Evolutionary conservation across 2,329 filamentous ascomycete genomes (phyloP), one percentile per base, ranked within the genome.

Genomic region (Phaeoacremonium minimum): DNA sequence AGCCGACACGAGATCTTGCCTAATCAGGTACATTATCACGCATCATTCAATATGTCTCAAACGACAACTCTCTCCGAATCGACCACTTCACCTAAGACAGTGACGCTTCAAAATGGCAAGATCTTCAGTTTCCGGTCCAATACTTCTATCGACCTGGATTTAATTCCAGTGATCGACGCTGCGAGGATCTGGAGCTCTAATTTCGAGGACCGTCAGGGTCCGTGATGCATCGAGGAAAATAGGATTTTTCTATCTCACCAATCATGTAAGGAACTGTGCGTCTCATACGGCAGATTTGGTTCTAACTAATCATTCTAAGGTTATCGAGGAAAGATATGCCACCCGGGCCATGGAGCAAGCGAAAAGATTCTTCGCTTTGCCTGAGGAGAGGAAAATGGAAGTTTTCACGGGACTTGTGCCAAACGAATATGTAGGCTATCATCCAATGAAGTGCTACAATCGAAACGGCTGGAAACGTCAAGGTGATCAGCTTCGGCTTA

Each of bases 141-240:
- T 29, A 28, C 43, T 7, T 46, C 50, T 1, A 46, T 44, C 1
- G 42, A 45, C 7, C 16, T 46, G 6, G 49, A 54, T 20, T 44
- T 57, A 30, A 62, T 70, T 12, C 64, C 66, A 2, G 48, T 70
- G 26, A 66, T 72, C 33, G 66, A 73, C 42, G 50, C 69, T 3
- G 55, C 64, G 0, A 46, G 47, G 12, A 52, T 69, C n/a, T 60
- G 58, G 45, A 66, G 59, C 35, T 38, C 49, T 3, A 38, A 49
- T 2, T 35, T 60, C 1, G 45, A 54, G 4, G 58, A 62, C 13
- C 60, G 66, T 2, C 47, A 59, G 32, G 30, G 58, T 72, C 13
- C 56, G 62, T 7, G 53, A 61, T 43, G 67, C 60, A 29, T 62
- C 50, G 15, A 57, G 46, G 40, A 55, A 59, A 14, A 61, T 64